Conservation (phyloP, 2,329 filamentous ascomycete species). For the Fusarium nelsonii region DNA sequence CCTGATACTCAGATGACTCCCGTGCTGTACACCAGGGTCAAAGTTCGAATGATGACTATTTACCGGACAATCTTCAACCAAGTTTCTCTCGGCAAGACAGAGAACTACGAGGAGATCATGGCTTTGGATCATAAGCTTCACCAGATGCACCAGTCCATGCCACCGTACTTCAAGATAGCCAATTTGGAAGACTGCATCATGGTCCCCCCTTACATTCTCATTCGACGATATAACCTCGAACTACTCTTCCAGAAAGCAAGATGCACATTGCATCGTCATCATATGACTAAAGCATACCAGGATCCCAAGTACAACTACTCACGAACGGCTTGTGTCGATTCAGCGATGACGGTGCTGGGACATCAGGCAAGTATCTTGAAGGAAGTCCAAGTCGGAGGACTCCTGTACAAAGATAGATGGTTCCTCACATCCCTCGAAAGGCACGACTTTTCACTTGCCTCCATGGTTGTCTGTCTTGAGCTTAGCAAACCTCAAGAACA, state of each 20-base stretch:
- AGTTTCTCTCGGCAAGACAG: constrained; percentile 23
- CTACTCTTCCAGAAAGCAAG: constrained; percentile 29
- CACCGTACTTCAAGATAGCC: constrained; percentile 19
- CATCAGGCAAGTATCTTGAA: constrained; percentile 35
- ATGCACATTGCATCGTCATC: constrained; percentile 35
- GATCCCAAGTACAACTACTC: constrained; percentile 35
- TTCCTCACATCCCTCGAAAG: constrained; percentile 31
- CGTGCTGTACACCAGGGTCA: constrained; percentile 27
- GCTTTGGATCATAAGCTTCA: constrained; percentile 27
- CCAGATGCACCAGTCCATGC: constrained; percentile 21
- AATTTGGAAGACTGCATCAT: constrained; percentile 35
- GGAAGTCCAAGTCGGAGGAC: constrained; percentile 32
- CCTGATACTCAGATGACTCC: constrained; percentile 15
- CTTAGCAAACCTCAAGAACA: constrained; percentile 10
- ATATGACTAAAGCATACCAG: constrained; percentile 34
- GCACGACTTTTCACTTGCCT: constrained; percentile 38
- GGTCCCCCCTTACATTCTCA: constrained; percentile 22
- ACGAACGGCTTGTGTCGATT: constrained; percentile 18
- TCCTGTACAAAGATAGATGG: constrained; percentile 29
- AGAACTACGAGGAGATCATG: constrained; percentile 39
- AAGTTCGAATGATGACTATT: constrained; percentile 25
- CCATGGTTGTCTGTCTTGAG: constrained; percentile 39
- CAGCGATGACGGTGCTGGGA: constrained; percentile 19
- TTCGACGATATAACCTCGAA: constrained; percentile 35
- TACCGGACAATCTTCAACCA: constrained; percentile 40